These are phyloP conservation scores for Entoloma clypeatum DNA, from an alignment of 1,284 basidiomycete species.

Conservation along the genomic window DNA sequence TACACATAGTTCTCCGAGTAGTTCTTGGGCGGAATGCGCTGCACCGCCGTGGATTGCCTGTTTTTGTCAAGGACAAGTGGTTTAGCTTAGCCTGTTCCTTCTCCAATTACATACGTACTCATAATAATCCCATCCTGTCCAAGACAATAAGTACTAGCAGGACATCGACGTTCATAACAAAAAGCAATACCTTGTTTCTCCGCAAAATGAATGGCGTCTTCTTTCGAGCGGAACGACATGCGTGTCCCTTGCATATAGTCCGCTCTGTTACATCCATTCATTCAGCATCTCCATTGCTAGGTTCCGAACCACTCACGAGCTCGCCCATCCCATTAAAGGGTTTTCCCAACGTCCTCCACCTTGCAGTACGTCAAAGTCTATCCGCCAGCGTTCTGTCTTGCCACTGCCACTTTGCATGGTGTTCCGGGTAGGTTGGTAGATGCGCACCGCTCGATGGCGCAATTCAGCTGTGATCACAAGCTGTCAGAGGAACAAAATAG, in stretches of 20 bases:
- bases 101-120: slow-evolving; percentile 45
- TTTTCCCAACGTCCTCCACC: slow-evolving; percentile 97
- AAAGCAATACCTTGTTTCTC: slow-evolving; percentile 75
- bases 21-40: slow-evolving; percentile 85
- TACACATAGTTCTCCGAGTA: slow-evolving; percentile 92
- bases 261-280: slow-evolving; percentile 49
- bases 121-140: slow-evolving; percentile 74
- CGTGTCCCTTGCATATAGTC: slow-evolving; percentile 97
- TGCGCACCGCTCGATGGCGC: slow-evolving; percentile 83
- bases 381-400: slow-evolving; percentile 87
- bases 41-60: slow-evolving; percentile 67
- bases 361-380: slow-evolving; percentile 91
- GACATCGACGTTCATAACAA: neutral
- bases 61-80: slow-evolving; percentile 23
- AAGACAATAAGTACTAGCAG: slow-evolving; percentile 11
- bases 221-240: slow-evolving; percentile 83
- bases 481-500: neutral
- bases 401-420: slow-evolving; percentile 93
- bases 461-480: slow-evolving; percentile 60
- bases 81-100: slow-evolving; percentile 1
- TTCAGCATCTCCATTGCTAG: neutral
- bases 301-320: slow-evolving; percentile 59
- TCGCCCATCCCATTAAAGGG: slow-evolving; percentile 97
- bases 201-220: slow-evolving; percentile 92
- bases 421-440: slow-evolving; percentile 91